These are phyloP conservation scores for Penicillium rolfsii DNA, from an alignment of 2,329 filamentous ascomycete genomes.

Conservation along the genomic window DNA sequence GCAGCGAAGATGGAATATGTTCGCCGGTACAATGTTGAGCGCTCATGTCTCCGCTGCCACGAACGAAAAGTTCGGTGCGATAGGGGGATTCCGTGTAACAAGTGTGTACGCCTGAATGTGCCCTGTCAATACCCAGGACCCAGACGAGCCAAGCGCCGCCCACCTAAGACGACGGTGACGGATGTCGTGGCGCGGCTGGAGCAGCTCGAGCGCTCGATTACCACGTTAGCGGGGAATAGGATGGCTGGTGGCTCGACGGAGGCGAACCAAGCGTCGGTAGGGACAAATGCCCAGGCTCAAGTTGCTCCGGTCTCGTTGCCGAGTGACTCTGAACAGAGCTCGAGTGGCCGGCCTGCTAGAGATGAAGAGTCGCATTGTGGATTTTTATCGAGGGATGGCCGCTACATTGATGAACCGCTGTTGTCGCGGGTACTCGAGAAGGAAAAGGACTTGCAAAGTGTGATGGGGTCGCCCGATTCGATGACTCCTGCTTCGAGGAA, in stretches of 20 bases:
- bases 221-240: constrained; percentile 14
- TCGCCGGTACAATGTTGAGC: constrained; percentile 33
- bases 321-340: not conserved
- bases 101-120: constrained; percentile 26
- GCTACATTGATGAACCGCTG: constrained; percentile 37
- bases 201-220: constrained; percentile 29
- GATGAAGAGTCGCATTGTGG: constrained; percentile 16
- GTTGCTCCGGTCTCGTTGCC: not conserved
- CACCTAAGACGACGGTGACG: constrained; percentile 22
- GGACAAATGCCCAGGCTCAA: not conserved
- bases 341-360: not conserved
- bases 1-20: constrained; percentile 12
- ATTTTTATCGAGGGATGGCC: constrained; percentile 30
- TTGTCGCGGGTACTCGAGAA: constrained; percentile 34
- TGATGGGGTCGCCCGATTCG: constrained; percentile 23
- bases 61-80: constrained; percentile 37
- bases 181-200: constrained; percentile 29
- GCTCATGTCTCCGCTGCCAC: constrained; percentile 37
- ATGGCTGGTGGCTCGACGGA: not conserved
- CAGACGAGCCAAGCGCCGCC: constrained; percentile 25
- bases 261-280: not conserved
- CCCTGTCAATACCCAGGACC: constrained; percentile 32
- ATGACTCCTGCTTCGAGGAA: constrained; percentile 8
- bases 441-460: constrained; percentile 32
- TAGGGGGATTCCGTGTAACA: constrained; percentile 28